Conservation (phyloP, 2,329 filamentous ascomycete species). For the Cladosporium sp. region DNA sequence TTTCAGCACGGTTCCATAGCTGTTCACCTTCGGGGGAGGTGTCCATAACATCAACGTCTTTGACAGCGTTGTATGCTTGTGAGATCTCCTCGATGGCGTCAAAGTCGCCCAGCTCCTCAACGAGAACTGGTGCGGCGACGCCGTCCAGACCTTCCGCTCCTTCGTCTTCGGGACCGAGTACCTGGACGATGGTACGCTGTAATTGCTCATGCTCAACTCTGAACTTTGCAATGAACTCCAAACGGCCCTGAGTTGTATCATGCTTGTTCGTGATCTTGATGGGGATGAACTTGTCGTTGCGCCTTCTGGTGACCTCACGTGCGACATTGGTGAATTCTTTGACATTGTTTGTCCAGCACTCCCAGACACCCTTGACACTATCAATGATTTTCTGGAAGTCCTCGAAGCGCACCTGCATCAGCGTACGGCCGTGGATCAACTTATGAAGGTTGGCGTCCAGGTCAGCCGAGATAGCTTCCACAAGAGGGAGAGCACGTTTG, state of each 20-base stretch:
- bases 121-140: conserved; percentile 66
- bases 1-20: conserved; percentile 90
- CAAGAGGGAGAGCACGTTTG: conserved; percentile 84
- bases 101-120: conserved; percentile 94
- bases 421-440: conserved; percentile 77
- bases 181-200: conserved; percentile 92
- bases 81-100: conserved; percentile 96
- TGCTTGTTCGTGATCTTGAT: conserved; percentile 94
- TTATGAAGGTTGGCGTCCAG: conserved; percentile 83
- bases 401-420: conserved; percentile 89
- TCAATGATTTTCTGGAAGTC: conserved; percentile 87
- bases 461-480: conserved; percentile 93
- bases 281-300: conserved; percentile 97
- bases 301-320: conserved; percentile 86
- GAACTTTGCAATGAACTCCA: conserved; percentile 94
- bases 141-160: conserved; percentile 58
- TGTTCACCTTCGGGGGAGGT: conserved; percentile 87
- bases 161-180: conserved; percentile 68
- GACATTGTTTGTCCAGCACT: conserved; percentile 89
- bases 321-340: conserved; percentile 98
- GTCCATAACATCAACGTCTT: conserved; percentile 93
- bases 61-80: conserved; percentile 89
- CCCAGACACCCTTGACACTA: conserved; percentile 81
- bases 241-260: conserved; percentile 80
- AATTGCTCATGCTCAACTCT: conserved; percentile 97